These are phyloP conservation scores for Nasturtium officinale DNA, from an alignment of 345 rosid genomes.

Conservation along the genomic window DNA sequence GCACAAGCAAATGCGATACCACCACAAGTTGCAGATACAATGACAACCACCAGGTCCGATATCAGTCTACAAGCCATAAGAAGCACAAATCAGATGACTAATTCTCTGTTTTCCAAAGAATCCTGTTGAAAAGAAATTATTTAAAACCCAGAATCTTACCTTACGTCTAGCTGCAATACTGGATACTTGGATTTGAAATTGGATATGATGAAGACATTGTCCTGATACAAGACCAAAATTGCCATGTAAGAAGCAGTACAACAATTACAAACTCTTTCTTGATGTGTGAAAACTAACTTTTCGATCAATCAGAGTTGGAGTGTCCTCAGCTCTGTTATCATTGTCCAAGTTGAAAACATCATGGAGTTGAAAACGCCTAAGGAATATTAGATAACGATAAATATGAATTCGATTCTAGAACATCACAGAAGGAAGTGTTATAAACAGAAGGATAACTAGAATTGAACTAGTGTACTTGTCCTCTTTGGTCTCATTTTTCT, in stretches of 20 bases:
- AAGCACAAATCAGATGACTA: conserved; percentile 22
- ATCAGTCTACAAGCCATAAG: conserved; percentile 64
- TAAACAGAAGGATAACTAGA: conserved; percentile 10
- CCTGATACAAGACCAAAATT: conserved; percentile 56
- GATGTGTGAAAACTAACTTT: conserved; percentile 51
- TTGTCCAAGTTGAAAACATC: conserved; percentile 81
- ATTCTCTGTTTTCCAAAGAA: conserved; percentile 24
- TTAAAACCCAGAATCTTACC: conserved; percentile 46
- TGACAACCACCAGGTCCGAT: conserved; percentile 92
- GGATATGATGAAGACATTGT: conserved; percentile 93
- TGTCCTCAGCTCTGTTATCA: conserved; percentile 83
- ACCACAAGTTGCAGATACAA: conserved; percentile 97
- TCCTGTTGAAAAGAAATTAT: background rate
- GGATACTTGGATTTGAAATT: conserved; percentile 93
- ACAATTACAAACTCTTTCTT: background rate
- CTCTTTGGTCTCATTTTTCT: conserved; percentile 83
- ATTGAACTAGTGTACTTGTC: conserved; percentile 64
- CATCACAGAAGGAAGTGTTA: conserved; percentile 12
- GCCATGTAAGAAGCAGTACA: conserved; percentile 19
- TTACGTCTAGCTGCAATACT: conserved; percentile 83
- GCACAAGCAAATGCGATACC: conserved; percentile 99
- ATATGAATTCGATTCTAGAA: background rate
- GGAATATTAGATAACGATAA: conserved; percentile 7
- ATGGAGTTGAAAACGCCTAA: conserved; percentile 79
- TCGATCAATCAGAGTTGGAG: conserved; percentile 84